Conservation (phyloP, 31 red algal species). For the Bonnemaisonia californica region DNA sequence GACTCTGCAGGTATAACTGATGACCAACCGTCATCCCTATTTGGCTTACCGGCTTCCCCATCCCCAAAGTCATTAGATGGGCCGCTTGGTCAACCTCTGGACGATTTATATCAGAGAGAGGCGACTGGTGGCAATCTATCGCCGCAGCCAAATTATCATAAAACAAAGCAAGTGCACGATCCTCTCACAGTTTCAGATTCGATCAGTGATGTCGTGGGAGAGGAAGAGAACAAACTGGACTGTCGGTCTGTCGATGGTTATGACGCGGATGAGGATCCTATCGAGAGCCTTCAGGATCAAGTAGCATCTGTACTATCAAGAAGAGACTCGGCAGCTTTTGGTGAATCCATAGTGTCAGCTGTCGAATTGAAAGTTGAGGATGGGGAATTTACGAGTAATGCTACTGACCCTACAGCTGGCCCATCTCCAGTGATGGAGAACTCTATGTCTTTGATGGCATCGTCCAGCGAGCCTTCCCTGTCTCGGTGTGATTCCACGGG, state of each 20-base stretch:
- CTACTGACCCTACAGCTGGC: background rate
- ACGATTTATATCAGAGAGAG: background rate
- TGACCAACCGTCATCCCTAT: constrained; percentile 19
- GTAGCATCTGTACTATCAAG: constrained; percentile 28
- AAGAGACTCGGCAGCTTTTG: background rate
- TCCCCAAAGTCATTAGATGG: background rate
- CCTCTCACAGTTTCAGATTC: background rate
- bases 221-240: constrained; percentile 45
- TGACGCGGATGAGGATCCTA: constrained; percentile 41
- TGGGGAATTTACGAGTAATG: background rate
- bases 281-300: constrained; percentile 30
- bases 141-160: background rate
- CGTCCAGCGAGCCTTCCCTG: background rate
- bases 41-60: constrained; percentile 25
- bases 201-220: constrained; percentile 34
- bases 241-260: constrained; percentile 46
- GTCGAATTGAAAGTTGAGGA: background rate
- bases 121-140: background rate
- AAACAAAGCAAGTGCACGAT: background rate
- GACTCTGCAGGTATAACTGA: background rate
- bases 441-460: background rate
- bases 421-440: background rate
- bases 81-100: background rate
- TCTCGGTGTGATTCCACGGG: background rate
- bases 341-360: too few relatives aligned